Conservation (phyloP, 2,329 filamentous ascomycete species). For the Pseudonectria buxi region DNA sequence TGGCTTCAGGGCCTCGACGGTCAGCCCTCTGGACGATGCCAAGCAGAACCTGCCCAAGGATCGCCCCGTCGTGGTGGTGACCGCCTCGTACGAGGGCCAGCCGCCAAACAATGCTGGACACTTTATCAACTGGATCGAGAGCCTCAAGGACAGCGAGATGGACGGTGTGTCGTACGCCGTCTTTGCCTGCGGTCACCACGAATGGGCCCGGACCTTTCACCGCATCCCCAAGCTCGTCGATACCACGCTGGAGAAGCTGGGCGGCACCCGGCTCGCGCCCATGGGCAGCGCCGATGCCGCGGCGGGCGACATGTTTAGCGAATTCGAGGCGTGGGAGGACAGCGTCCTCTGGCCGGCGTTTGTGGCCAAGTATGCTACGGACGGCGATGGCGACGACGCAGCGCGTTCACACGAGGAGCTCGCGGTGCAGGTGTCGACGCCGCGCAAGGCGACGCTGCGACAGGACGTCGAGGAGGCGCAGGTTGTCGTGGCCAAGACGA, state of each 20-base stretch:
- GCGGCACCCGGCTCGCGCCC: slow-evolving; percentile 29
- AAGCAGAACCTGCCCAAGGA: slow-evolving; percentile 53
- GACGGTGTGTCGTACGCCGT: slow-evolving; percentile 57
- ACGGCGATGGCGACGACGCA: too few relatives aligned
- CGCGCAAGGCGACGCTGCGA: slow-evolving; percentile 51
- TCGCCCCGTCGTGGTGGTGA: slow-evolving; percentile 59
- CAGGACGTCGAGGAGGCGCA: slow-evolving; percentile 57
- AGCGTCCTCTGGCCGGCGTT: slow-evolving; percentile 45
- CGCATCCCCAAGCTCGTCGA: slow-evolving; percentile 59
- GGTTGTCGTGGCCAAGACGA: slow-evolving; percentile 45
- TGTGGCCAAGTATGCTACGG: slow-evolving; percentile 30
- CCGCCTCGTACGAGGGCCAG: slow-evolving; percentile 67
- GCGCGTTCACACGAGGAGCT: too few relatives aligned
- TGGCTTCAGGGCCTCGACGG: slow-evolving; percentile 49
- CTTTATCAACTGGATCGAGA: slow-evolving; percentile 62
- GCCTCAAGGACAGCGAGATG: slow-evolving; percentile 42
- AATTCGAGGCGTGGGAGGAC: slow-evolving; percentile 63
- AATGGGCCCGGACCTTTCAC: slow-evolving; percentile 60
- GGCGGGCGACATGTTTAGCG: slow-evolving; percentile 58
- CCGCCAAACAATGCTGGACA: slow-evolving; percentile 65
- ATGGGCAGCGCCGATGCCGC: slow-evolving; percentile 55
- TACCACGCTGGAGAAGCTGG: slow-evolving; percentile 35
- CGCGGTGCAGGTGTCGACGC: slow-evolving; percentile 37
- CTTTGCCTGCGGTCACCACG: slow-evolving; percentile 58
- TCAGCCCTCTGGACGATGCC: slow-evolving; percentile 55